These are phyloP conservation scores for Rubia tinctorum DNA, from an alignment of 305 asterid genomes.

Conservation along the genomic window DNA sequence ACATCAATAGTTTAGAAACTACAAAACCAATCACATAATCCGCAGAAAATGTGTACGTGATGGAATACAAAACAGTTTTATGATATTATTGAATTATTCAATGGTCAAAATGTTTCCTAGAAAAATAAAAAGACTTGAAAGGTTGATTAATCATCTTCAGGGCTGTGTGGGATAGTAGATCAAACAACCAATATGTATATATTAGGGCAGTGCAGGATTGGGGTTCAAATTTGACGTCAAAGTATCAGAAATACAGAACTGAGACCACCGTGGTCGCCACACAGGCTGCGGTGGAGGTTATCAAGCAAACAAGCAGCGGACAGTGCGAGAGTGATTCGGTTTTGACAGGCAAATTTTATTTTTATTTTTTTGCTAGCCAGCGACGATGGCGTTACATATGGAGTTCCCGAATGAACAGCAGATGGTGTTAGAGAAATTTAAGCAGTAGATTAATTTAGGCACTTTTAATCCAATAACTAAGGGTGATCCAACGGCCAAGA, in stretches of 20 bases:
- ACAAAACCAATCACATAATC: neutral
- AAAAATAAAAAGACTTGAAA: neutral
- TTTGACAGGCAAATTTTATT: neutral
- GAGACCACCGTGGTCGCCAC: neutral
- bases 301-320: neutral
- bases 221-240: no score
- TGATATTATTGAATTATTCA: neutral
- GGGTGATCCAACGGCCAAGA: neutral
- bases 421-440: neutral
- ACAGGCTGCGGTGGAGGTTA: neutral
- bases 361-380: neutral
- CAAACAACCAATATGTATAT: no score
- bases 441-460: neutral
- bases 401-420: neutral
- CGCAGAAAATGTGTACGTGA: neutral
- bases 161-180: no score
- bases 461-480: neutral
- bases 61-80: neutral
- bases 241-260: no score
- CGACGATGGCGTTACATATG: neutral
- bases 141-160: no score
- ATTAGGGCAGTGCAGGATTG: no score
- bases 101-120: neutral
- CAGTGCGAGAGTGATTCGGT: neutral
- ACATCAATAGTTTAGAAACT: neutral